Conservation (phyloP, 176 grass and related monocot species). For the Oryza brachyantha region DNA sequence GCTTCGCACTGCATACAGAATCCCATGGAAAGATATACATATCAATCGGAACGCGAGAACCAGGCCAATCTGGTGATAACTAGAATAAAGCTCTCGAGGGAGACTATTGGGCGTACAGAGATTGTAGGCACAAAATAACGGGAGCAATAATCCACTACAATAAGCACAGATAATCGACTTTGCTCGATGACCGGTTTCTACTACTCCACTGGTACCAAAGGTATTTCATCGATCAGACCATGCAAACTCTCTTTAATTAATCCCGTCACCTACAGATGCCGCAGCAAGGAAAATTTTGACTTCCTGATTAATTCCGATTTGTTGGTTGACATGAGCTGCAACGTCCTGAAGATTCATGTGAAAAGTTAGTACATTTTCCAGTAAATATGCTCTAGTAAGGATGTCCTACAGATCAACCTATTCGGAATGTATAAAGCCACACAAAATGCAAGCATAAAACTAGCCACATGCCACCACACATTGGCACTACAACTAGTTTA, state of each 20-base stretch:
- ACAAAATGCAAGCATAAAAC: neutral
- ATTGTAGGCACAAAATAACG: neutral
- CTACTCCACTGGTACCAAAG: neutral
- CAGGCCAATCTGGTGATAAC: constrained; percentile 1
- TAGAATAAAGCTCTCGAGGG: constrained; percentile 29
- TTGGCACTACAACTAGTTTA: neutral
- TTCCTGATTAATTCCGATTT: neutral
- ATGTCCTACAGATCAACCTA: neutral
- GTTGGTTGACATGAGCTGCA: constrained; percentile 7
- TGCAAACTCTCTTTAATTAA: constrained; percentile 5
- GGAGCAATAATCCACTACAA: neutral
- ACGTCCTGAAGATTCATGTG: neutral
- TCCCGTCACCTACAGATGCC: neutral
- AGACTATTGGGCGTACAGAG: neutral
- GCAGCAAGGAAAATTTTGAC: neutral
- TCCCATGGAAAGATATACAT: constrained; percentile 24
- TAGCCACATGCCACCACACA: neutral
- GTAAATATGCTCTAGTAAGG: neutral
- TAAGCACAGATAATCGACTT: neutral
- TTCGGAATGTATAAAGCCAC: neutral
- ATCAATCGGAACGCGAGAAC: constrained; percentile 3
- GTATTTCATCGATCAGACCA: neutral
- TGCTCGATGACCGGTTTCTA: neutral
- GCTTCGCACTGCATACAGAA: constrained; percentile 26
- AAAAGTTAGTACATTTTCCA: neutral